These are phyloP conservation scores for Debaryomyces prosopidis DNA, from an alignment of 805 yeast genomes.

Conservation along the genomic window DNA sequence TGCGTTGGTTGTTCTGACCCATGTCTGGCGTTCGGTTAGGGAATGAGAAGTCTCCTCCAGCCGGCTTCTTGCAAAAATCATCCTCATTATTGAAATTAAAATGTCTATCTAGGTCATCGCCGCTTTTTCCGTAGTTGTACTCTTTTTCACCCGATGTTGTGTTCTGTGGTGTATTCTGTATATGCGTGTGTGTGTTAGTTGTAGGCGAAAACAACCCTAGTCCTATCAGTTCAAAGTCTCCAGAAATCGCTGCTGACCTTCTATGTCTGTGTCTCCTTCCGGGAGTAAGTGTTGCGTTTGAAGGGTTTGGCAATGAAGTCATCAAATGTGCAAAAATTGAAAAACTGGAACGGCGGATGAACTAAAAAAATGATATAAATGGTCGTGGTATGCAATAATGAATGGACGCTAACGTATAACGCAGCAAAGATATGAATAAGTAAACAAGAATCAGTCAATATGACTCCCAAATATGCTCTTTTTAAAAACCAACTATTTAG, in stretches of 20 bases:
- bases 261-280: slow-evolving; percentile 65
- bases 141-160: slow-evolving; percentile 3
- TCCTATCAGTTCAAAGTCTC: slow-evolving; percentile 66
- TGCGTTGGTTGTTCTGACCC: slow-evolving; percentile 1
- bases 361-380: not conserved
- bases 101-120: slow-evolving; percentile 24
- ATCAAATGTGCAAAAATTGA: slow-evolving; percentile 1
- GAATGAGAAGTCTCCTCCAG: slow-evolving; percentile 24
- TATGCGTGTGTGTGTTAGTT: not conserved
- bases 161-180: not conserved
- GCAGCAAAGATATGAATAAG: no score
- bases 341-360: not conserved
- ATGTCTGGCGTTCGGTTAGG: slow-evolving; percentile 23
- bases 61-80: slow-evolving; percentile 29
- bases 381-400: slow-evolving; percentile 5
- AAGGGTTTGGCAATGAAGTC: slow-evolving; percentile 13
- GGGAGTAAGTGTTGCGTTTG: slow-evolving; percentile 10
- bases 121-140: no score
- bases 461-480: no score
- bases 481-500: no score
- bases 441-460: no score
- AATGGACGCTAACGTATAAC: slow-evolving; percentile 11
- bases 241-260: slow-evolving; percentile 85
- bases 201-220: slow-evolving; percentile 37
- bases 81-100: slow-evolving; percentile 36